Percentiles rank a stretch among this genome's conserved stretches.
phyloP scores from a whole-genome alignment of 73 alveolate species.

The Uronychia setigera region DNA sequence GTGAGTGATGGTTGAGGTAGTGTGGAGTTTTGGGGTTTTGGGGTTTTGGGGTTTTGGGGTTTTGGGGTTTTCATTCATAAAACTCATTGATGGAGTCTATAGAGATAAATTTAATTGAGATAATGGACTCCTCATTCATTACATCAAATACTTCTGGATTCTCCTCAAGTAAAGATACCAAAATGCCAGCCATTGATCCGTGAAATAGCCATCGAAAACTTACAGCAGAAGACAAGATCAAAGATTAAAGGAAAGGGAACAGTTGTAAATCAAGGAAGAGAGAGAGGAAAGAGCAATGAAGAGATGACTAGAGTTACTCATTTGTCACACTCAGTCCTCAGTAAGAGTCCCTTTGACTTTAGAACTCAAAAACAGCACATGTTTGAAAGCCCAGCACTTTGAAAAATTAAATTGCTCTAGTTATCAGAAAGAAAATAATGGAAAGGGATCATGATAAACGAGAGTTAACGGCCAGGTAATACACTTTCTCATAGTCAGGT shows the following conservation, averaged over 20 bases:
- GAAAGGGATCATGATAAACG: constrained; percentile 31
- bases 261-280: neutral
- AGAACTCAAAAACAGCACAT: constrained; percentile 11
- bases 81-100: too few relatives aligned
- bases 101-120: too few relatives aligned
- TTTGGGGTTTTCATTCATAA: too few relatives aligned
- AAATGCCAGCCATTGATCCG: neutral
- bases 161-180: too few relatives aligned
- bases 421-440: constrained; percentile 40
- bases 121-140: too few relatives aligned
- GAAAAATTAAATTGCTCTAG: constrained; percentile 47
- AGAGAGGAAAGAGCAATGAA: neutral
- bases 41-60: too few relatives aligned
- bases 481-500: neutral
- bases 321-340: neutral
- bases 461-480: constrained; percentile 59
- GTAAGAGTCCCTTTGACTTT: neutral
- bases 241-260: neutral
- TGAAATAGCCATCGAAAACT: neutral
- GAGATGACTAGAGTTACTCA: neutral
- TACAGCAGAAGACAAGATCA: neutral
- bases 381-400: constrained; percentile 50
- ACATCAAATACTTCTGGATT: too few relatives aligned
- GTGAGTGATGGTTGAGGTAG: too few relatives aligned
- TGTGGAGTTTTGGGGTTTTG: too few relatives aligned